Percentiles rank a stretch among this genome's conserved stretches.
phyloP scores from a whole-genome alignment of 2,329 filamentous ascomycete species.

The Mariannaea elegans region DNA sequence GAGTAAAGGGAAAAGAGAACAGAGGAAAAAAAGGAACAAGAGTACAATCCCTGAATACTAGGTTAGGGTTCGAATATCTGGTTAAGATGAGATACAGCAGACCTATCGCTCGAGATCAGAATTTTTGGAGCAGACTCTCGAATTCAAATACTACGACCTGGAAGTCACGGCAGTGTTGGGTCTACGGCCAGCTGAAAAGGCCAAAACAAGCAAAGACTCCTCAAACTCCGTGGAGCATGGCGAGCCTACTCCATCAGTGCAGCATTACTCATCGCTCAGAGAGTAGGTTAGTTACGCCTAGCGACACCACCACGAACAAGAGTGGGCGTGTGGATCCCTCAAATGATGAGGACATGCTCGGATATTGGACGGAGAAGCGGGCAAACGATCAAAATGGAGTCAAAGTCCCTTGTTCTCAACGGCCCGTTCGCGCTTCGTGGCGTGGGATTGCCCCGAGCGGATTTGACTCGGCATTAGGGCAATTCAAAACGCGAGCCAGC shows the following conservation, averaged over 20 bases:
- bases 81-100: no score
- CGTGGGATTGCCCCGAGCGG: slow-evolving; percentile 13
- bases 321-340: no score
- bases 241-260: background rate
- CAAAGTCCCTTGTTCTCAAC: no score
- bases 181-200: background rate
- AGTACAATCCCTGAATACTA: no score
- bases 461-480: slow-evolving; percentile 13
- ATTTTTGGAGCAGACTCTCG: no score
- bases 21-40: no score
- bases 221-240: slow-evolving; percentile 15
- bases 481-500: background rate
- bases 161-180: background rate
- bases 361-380: slow-evolving; percentile 16
- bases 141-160: background rate
- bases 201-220: background rate
- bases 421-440: no score
- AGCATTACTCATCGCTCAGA: slow-evolving; percentile 17
- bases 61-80: no score
- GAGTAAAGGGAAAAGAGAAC: background rate
- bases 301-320: no score
- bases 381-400: no score
- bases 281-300: background rate
- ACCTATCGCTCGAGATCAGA: no score
- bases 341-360: no score